Percentiles rank a stretch among this genome's conserved stretches.
These are phyloP conservation scores for Apiospora pterosperma DNA, from an alignment of 2,329 filamentous ascomycete genomes.

Conservation along the genomic window DNA sequence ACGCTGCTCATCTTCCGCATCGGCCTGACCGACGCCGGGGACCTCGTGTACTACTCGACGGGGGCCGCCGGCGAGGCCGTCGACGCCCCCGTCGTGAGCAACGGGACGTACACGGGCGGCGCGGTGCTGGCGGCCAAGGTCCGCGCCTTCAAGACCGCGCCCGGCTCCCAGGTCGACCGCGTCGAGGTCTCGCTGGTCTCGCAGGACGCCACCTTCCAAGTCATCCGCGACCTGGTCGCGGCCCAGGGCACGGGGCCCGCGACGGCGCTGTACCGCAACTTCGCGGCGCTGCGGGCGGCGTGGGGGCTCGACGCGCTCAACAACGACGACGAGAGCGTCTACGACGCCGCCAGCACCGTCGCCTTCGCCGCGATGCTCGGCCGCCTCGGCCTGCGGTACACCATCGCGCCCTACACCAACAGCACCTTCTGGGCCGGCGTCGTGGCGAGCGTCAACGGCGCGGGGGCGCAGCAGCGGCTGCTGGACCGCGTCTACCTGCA, in stretches of 20 bases:
- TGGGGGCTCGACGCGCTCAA: constrained; percentile 44
- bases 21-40: constrained; percentile 37
- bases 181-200: constrained; percentile 33
- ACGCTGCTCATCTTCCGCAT: constrained; percentile 40
- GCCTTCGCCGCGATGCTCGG: constrained; percentile 39
- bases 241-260: constrained; percentile 28
- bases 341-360: constrained; percentile 38
- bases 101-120: constrained; percentile 44
- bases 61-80: constrained; percentile 30
- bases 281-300: constrained; percentile 34
- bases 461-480: constrained; percentile 23
- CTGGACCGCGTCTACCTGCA: constrained; percentile 41
- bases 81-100: constrained; percentile 33
- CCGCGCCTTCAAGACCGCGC: constrained; percentile 33
- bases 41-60: constrained; percentile 42
- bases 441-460: constrained; percentile 25
- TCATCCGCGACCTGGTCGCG: constrained; percentile 35
- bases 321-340: constrained; percentile 42
- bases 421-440: constrained; percentile 33
- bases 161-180: constrained; percentile 29
- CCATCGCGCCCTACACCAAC: constrained; percentile 40
- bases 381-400: constrained; percentile 37
- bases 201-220: constrained; percentile 35
- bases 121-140: constrained; percentile 45
- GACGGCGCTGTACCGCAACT: constrained; percentile 36